These are phyloP conservation scores for Xylariaceae sp. DNA, from an alignment of 2,329 filamentous ascomycete species.

Conservation along the genomic window DNA sequence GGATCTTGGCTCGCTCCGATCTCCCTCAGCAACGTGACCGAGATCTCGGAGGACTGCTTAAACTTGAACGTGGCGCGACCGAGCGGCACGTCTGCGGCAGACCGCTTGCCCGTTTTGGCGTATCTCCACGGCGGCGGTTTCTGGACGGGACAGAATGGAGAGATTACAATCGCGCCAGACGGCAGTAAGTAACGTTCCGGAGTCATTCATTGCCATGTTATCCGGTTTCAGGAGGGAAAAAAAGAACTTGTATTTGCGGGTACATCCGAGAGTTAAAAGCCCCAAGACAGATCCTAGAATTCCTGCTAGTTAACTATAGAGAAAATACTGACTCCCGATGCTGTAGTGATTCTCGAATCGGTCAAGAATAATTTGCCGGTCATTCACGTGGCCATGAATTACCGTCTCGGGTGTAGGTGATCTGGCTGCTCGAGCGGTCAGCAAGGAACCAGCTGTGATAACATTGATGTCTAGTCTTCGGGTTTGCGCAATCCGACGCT, in stretches of 20 bases:
- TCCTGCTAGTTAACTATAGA: no score
- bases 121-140: constrained; percentile 41
- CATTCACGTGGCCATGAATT: constrained; percentile 42
- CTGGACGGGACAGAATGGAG: constrained; percentile 36
- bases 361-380: constrained; percentile 44
- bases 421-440: neutral
- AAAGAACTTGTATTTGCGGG: no score
- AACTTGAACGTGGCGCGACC: constrained; percentile 42
- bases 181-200: no score
- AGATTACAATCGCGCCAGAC: constrained; percentile 44
- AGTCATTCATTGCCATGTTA: no score
- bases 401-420: constrained; percentile 36
- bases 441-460: neutral
- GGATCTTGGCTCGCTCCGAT: constrained; percentile 36
- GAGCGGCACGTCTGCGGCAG: constrained; percentile 25
- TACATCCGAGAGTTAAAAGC: no score
- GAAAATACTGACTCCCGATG: no score
- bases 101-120: constrained; percentile 42
- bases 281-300: no score
- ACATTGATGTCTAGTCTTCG: constrained; percentile 26
- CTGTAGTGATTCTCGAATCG: constrained; percentile 49
- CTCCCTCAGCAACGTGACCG: constrained; percentile 41
- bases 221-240: no score
- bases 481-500: constrained; percentile 35
- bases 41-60: constrained; percentile 42